Base-by-base conservation (phyloP, 2,329 filamentous ascomycete genomes). In the Arthrobotrys megalospora region DNA sequence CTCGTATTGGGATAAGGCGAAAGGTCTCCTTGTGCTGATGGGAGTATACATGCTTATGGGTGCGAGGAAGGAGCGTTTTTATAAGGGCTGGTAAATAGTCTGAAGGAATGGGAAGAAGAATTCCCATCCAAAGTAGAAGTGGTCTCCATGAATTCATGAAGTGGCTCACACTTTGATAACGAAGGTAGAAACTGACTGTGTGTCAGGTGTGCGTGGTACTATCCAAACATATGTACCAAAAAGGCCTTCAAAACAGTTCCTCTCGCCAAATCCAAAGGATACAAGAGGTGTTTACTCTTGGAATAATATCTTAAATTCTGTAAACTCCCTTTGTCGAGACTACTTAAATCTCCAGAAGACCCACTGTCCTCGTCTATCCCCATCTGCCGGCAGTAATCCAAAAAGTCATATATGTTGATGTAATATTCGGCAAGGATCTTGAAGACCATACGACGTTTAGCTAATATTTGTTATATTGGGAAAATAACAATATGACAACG, bases 391-490 rank as follows among this genome's bases (percentile, higher is more conserved):
- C 45, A 67, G 34, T 52, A 67, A n/a, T 67, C 8, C 45, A 67
- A 36, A 52, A 66, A 66, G 24, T 66, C 62, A 38, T 50, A 66
- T 28, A 67, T 67, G n/a, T 67, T 67, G 45, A 67, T 52, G 43
- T 16, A 67, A 38, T 50, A 67, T 52, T 34, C 8, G 12, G 21
- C 16, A 21, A 67, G 45, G 16, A 38, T n/a, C 63, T 38, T 67
- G 14, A 24, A 34, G 6, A 52, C 24, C 11, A 50, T 28, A 14
- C 3, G 28, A 14, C 21, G 3, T 28, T 2, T 19, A 12, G 19
- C 12, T 50, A 34, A 10, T 50, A n/a, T 14, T n/a, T 52, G 28
- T 6, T 34, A 34, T 52, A 2, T n/a, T 3, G n/a, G 8, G n/a
- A 24, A 16, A n/a, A 14, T 8, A 19, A 10, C 8, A 45, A 45